Conservation (phyloP, 495 filamentous ascomycete species). For the Staphylotrichum tortipilum region DNA sequence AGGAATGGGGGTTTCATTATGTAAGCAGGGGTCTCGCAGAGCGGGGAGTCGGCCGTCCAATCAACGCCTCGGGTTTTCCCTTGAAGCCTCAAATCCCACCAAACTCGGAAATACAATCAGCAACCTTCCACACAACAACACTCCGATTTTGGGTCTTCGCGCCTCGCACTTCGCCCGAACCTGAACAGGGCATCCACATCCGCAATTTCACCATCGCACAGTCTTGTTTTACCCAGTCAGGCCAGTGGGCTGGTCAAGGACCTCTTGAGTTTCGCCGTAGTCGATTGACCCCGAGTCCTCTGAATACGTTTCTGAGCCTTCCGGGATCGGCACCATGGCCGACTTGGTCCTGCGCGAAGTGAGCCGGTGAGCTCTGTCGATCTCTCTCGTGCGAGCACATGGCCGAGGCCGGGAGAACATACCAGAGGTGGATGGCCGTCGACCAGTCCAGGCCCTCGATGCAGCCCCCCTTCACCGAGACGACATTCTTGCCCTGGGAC, state of each 20-base stretch:
- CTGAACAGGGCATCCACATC: not conserved
- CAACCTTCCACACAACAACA: not conserved
- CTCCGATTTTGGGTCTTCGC: not conserved
- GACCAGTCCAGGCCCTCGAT: slow-evolving; percentile 50
- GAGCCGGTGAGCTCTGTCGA: not conserved
- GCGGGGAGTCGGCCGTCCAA: too few species aligned
- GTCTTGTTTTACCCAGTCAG: slow-evolving; percentile 19
- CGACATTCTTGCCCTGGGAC: slow-evolving; percentile 6
- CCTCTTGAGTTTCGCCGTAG: slow-evolving; percentile 29
- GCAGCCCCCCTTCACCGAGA: slow-evolving; percentile 55
- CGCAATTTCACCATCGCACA: not conserved
- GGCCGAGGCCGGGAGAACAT: not conserved
- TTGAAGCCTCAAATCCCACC: too few species aligned
- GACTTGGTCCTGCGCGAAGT: slow-evolving; percentile 35
- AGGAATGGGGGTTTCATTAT: too few species aligned
- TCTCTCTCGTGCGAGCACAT: not conserved
- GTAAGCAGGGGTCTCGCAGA: too few species aligned
- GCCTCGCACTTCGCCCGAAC: not conserved
- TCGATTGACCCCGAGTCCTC: slow-evolving; percentile 35
- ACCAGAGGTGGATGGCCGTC: slow-evolving; percentile 50
- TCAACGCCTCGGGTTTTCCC: too few species aligned
- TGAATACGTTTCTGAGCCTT: slow-evolving; percentile 41
- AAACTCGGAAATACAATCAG: too few species aligned
- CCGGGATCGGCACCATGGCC: slow-evolving; percentile 56
- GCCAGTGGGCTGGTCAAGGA: slow-evolving; percentile 32